Conservation (phyloP, 768 basidiomycete species). For the Hericium rajendrae region DNA sequence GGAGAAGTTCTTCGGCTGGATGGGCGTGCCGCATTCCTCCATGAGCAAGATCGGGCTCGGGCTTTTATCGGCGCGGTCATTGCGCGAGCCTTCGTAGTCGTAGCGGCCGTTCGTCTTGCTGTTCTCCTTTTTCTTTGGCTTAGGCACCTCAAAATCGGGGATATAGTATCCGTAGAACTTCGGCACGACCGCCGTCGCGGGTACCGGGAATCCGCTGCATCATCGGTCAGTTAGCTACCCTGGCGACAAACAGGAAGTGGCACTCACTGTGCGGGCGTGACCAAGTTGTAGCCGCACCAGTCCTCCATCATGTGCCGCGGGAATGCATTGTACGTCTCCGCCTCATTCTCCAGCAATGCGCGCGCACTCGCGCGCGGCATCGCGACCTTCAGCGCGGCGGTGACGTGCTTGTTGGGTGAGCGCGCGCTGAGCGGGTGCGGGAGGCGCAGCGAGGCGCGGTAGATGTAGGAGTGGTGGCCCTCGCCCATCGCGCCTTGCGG, state of each 20-base stretch:
- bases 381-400: slow-evolving; percentile 22
- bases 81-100: background rate
- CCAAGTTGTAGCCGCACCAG: slow-evolving; percentile 39
- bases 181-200: slow-evolving; percentile 43
- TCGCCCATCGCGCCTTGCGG: slow-evolving; percentile 19
- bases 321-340: slow-evolving; percentile 35
- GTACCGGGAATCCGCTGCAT: slow-evolving; percentile 26
- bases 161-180: slow-evolving; percentile 58
- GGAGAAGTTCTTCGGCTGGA: slow-evolving; percentile 20
- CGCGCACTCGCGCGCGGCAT: background rate
- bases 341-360: slow-evolving; percentile 26
- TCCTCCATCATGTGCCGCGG: slow-evolving; percentile 37
- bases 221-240: background rate
- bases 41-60: slow-evolving; percentile 34
- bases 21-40: slow-evolving; percentile 35
- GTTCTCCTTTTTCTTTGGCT: background rate
- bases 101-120: background rate
- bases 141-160: slow-evolving; percentile 13
- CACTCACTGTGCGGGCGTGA: slow-evolving; percentile 26
- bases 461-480: slow-evolving; percentile 46
- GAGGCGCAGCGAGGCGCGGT: slow-evolving; percentile 45
- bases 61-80: background rate
- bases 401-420: background rate
- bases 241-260: background rate
- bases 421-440: slow-evolving; percentile 12